A percentile compares a stretch with the other conserved stretches of the same genome.
phyloP scores from a whole-genome alignment of 805 yeast genomes.

The Starmera amethionina region DNA sequence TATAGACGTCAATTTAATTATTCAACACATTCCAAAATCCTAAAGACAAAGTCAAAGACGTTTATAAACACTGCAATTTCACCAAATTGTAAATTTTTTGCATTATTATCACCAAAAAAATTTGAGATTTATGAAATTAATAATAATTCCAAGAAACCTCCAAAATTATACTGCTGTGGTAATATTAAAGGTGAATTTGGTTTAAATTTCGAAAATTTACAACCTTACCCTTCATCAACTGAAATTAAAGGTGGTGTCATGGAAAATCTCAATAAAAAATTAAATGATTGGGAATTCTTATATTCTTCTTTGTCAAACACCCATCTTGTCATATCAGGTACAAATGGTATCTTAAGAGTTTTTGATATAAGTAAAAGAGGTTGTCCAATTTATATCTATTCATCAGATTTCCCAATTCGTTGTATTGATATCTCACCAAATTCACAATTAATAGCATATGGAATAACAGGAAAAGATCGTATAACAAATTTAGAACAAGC shows the following conservation, averaged over 20 bases:
- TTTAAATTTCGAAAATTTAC: conserved; percentile 29
- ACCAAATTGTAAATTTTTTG: conserved; percentile 56
- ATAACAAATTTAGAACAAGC: conserved; percentile 66
- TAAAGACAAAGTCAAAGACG: conserved; percentile 36
- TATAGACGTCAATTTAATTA: conserved; percentile 54
- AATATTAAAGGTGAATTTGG: conserved; percentile 64
- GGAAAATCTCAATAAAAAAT: conserved; percentile 13
- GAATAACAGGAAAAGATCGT: conserved; percentile 73
- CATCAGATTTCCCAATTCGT: conserved; percentile 66
- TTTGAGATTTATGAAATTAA: conserved; percentile 67
- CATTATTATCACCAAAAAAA: conserved; percentile 51
- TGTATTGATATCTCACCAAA: conserved; percentile 64
- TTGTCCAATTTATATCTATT: conserved; percentile 54
- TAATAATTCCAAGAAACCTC: conserved; percentile 36
- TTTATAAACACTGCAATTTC: conserved; percentile 51
- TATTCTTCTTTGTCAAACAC: conserved; percentile 48
- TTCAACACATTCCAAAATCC: conserved; percentile 40
- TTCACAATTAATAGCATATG: conserved; percentile 62
- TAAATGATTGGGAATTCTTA: conserved; percentile 49
- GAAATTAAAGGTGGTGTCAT: conserved; percentile 10
- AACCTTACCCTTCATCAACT: conserved; percentile 12
- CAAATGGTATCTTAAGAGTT: conserved; percentile 61
- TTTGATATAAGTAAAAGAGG: conserved; percentile 51
- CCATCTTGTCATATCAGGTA: conserved; percentile 56
- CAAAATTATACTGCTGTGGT: conserved; percentile 58